Percentiles rank a stretch among this genome's conserved stretches.
Conservation (phyloP, 441 rosid genomes). For the Corymbia calophylla region DNA sequence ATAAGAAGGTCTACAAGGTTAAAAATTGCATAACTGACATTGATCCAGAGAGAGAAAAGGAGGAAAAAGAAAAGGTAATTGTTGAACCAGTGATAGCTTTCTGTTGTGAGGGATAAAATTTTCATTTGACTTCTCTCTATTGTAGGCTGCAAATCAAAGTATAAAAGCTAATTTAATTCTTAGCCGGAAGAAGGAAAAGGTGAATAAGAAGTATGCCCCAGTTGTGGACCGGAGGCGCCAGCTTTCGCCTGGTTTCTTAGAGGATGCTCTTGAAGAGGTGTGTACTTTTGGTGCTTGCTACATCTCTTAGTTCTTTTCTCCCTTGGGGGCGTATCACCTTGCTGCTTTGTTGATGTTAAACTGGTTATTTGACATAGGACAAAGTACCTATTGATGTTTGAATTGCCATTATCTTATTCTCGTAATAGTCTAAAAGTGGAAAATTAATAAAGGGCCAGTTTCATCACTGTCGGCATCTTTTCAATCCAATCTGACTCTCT, state of each 20-base stretch:
- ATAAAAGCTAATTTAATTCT: constrained; percentile 85
- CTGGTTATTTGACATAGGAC: not conserved
- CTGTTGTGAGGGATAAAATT: not conserved
- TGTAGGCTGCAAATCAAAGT: constrained; percentile 84
- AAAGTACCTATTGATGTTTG: not conserved
- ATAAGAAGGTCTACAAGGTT: constrained; percentile 75
- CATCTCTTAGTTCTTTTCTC: not conserved
- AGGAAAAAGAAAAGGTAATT: constrained; percentile 88
- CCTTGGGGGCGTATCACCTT: not conserved
- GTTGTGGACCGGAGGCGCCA: constrained; percentile 63
- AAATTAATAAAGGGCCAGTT: not conserved
- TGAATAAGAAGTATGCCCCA: constrained; percentile 75
- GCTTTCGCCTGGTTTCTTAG: constrained; percentile 92
- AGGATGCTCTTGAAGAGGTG: constrained; percentile 97
- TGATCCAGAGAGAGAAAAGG: constrained; percentile 98
- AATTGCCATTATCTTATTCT: not conserved
- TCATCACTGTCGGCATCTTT: not conserved
- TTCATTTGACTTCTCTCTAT: constrained; percentile 7
- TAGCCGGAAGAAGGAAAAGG: constrained; percentile 84
- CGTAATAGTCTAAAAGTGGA: not conserved
- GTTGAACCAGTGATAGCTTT: not conserved
- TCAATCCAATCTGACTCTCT: not conserved
- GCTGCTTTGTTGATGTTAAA: not conserved
- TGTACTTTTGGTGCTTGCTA: not conserved
- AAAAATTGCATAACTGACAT: constrained; percentile 95